Evolutionary conservation across 179 eudicot species (phyloP), one percentile per base, ranked within the genome.

Genomic region (Silene noctiflora): DNA sequence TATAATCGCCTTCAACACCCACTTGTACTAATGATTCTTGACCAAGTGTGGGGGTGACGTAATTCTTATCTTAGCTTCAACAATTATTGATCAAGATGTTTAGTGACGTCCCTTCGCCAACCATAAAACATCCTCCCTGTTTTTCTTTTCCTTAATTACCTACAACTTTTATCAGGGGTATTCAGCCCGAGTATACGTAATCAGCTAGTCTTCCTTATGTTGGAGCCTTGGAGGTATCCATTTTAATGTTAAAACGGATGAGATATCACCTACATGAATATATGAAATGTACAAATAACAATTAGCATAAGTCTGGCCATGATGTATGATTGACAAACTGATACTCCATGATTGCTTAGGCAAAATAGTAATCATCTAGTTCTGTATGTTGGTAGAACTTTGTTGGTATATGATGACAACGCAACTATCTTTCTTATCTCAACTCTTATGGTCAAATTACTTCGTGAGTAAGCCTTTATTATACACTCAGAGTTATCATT

Each of bases 41-140:
- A 48, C 29, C 6, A 69, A 69, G 21, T 25, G 69, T 17, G 1
- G 13, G 71, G 29, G 4, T 81, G 75, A 72, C 69, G 71, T 39
- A 1, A 17, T 56, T 80, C 9, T 72, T 64, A 73, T 62, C 33
- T 77, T 66, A 56, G 35, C 25, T 61, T 66, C 17, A 67, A 75
- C 64, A 51, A 71, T 24, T 46, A 13, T 59, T 73, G 67, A 76
- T 73, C 29, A n/a, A 31, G 46, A 48, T 72, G 14, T 9, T 73
- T n/a, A 60, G 35, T 73, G 75, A 75, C 63, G 72, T 79, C 75
- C 19, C 21, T 67, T 75, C 21, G n/a, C 3, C 17, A 59, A 59
- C 6, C 24, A 59, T 6, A 0, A 8, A 6, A 20, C 63, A 20
- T 7, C 24, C 21, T 20, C 46, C 0, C 46, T 39, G 4, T 3